phyloP scores from a whole-genome alignment of 2,329 filamentous ascomycete species.

The Sclerotiophoma versabilis region DNA sequence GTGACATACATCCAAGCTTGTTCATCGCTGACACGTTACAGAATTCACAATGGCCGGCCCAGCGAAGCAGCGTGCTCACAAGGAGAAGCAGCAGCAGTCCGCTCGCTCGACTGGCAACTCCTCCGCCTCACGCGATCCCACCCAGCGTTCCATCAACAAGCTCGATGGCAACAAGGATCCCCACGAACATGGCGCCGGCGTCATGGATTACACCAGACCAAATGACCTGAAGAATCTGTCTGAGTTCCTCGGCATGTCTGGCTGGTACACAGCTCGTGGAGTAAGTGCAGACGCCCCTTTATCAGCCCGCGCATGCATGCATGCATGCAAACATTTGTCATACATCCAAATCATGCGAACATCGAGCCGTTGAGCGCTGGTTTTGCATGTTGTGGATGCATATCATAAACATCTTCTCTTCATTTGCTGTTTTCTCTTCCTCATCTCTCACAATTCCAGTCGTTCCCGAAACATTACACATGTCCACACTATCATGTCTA shows the following conservation, averaged over 20 bases:
- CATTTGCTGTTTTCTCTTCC: not conserved
- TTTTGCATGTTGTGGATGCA: slow-evolving; percentile 1
- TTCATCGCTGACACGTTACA: slow-evolving; percentile 30
- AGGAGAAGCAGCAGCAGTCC: slow-evolving; percentile 32
- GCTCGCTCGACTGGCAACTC: slow-evolving; percentile 37
- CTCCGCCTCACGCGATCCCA: slow-evolving; percentile 32
- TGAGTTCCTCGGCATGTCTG: slow-evolving; percentile 44
- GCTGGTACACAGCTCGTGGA: slow-evolving; percentile 47
- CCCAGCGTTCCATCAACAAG: slow-evolving; percentile 37
- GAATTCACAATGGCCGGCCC: slow-evolving; percentile 48
- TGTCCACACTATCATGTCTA: slow-evolving; percentile 4
- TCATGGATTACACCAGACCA: slow-evolving; percentile 35
- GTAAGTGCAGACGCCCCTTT: slow-evolving; percentile 41
- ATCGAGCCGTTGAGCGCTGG: not conserved
- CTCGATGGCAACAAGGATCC: slow-evolving; percentile 48
- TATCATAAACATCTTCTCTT: slow-evolving; percentile 4
- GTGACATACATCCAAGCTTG: slow-evolving; percentile 3
- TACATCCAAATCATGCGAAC: not conserved
- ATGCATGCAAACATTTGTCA: slow-evolving; percentile 9
- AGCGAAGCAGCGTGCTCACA: slow-evolving; percentile 43
- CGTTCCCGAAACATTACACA: not conserved
- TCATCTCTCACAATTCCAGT: not conserved
- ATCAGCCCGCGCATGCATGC: slow-evolving; percentile 12
- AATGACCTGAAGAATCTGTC: slow-evolving; percentile 46
- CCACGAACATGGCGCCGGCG: not conserved